Evolutionary conservation across 768 basidiomycete genomes (phyloP), one percentile per base, ranked within the genome.

Genomic region (Mycena amicta): DNA sequence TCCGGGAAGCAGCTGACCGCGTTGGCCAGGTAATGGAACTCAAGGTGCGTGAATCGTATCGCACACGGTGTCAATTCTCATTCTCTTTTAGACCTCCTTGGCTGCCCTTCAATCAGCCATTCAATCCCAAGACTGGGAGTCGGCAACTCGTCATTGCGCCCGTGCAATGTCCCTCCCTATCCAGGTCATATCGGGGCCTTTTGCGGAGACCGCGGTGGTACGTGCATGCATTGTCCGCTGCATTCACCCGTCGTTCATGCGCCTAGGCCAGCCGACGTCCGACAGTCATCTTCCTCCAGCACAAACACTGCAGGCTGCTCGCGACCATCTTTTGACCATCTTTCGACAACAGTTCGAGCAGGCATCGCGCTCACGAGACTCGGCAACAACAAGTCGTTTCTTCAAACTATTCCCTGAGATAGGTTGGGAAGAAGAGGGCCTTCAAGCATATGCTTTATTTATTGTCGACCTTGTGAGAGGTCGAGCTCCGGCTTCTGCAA

Each of bases 361-460:
- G 55, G 97, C 96, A 1, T 93, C 93, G 4, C 80, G 78, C 22
- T 82, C 85, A 15, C 84, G 92, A 26, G 93, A 98, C 73, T 89
- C 94, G 25, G 87, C 87, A 15, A 87, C 88, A 1, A 95, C 92
- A 2, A 95, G 88, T 65, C 87, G 97, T 13, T 98, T 92, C 75
- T 99, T 99, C 82, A 95, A 98, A 71, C 79, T 99, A 2, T 99
- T 98, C 72, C 97, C 97, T 3, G 87, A 88, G 3, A 95, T 99
- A 52, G 94, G 93, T 5, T 97, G 93, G 83, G 95, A 98, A 72
- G 76, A 80, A 11, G 92, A 96, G 72, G 97, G 97, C 1, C 79
- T 99, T 25, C 86, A 94, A 60, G 90, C 89, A 0, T 99, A 99
- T 74, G 91, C 94, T 0, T 83, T 87, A 12, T 99, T 98, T 71